phyloP scores from a whole-genome alignment of 116 monocot genomes.

The Dioscorea cayenensis region DNA sequence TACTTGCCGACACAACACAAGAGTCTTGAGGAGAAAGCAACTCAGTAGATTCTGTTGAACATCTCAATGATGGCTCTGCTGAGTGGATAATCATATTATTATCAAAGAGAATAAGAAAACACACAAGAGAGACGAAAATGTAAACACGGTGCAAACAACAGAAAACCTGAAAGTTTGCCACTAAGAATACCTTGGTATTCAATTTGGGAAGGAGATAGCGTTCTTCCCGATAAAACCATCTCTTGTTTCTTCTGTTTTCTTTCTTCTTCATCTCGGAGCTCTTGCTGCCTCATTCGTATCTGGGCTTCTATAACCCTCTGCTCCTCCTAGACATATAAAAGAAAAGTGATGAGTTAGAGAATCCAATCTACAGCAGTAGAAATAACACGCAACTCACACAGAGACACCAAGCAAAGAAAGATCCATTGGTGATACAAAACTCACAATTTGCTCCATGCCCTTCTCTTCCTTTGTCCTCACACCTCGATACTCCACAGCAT shows the following conservation, averaged over 20 bases:
- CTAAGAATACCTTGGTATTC: constrained; percentile 40
- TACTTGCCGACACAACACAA: constrained; percentile 15
- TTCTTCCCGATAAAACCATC: constrained; percentile 36
- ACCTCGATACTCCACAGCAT: constrained; percentile 90
- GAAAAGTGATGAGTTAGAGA: neutral
- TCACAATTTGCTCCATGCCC: constrained; percentile 80
- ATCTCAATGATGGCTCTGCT: constrained; percentile 32
- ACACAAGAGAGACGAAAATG: neutral
- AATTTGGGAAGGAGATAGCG: constrained; percentile 43
- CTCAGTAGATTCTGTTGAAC: constrained; percentile 23
- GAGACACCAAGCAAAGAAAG: neutral
- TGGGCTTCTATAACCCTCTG: constrained; percentile 97
- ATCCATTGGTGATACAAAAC: constrained; percentile 11
- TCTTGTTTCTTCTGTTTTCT: constrained; percentile 58
- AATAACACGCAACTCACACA: neutral
- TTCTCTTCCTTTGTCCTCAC: constrained; percentile 80
- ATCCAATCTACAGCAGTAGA: neutral
- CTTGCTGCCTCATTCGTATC: constrained; percentile 80
- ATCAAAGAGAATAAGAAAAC: neutral
- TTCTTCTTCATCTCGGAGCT: constrained; percentile 70
- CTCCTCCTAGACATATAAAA: constrained; percentile 59
- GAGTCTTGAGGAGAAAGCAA: constrained; percentile 31
- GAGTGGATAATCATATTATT: neutral
- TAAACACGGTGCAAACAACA: neutral
- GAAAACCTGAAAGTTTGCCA: constrained; percentile 39